phyloP scores from a whole-genome alignment of 2,329 filamentous ascomycete species.

The Xylaria multiplex region DNA sequence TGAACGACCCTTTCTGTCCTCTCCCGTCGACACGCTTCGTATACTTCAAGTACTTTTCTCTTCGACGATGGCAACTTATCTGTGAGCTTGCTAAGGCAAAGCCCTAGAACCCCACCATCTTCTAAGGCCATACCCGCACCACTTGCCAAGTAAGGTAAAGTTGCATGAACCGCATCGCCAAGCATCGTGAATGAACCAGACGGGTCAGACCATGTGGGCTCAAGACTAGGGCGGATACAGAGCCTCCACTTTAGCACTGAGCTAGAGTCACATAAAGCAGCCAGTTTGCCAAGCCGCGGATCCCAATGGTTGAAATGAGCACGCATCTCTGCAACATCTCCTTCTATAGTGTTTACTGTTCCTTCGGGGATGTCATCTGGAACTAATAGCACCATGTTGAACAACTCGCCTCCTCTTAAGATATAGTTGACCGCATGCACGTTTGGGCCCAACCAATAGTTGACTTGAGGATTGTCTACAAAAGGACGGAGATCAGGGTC shows the following conservation, averaged over 20 bases:
- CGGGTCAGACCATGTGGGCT: constrained; percentile 65
- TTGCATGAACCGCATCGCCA: constrained; percentile 67
- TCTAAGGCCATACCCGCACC: constrained; percentile 70
- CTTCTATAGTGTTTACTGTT: constrained; percentile 51
- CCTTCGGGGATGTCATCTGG: constrained; percentile 60
- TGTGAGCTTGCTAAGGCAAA: constrained; percentile 61
- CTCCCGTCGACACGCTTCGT: constrained; percentile 66
- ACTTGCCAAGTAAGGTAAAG: constrained; percentile 68
- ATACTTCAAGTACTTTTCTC: constrained; percentile 54
- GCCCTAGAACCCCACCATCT: constrained; percentile 59
- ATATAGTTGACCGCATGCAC: constrained; percentile 64
- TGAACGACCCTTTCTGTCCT: constrained; percentile 69
- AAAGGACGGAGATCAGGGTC: constrained; percentile 58
- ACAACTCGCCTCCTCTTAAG: constrained; percentile 57
- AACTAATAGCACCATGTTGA: constrained; percentile 62
- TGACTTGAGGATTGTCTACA: constrained; percentile 59
- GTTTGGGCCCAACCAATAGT: constrained; percentile 63
- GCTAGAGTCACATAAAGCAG: constrained; percentile 60
- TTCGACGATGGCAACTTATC: constrained; percentile 52
- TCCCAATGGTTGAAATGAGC: constrained; percentile 67
- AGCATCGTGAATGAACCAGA: constrained; percentile 67
- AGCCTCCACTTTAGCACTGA: constrained; percentile 64
- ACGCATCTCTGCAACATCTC: constrained; percentile 52
- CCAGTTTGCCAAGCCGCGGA: constrained; percentile 64
- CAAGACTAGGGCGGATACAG: constrained; percentile 44